Conservation (phyloP, 164 flowering plant species). For the Nymphaea colorata region DNA sequence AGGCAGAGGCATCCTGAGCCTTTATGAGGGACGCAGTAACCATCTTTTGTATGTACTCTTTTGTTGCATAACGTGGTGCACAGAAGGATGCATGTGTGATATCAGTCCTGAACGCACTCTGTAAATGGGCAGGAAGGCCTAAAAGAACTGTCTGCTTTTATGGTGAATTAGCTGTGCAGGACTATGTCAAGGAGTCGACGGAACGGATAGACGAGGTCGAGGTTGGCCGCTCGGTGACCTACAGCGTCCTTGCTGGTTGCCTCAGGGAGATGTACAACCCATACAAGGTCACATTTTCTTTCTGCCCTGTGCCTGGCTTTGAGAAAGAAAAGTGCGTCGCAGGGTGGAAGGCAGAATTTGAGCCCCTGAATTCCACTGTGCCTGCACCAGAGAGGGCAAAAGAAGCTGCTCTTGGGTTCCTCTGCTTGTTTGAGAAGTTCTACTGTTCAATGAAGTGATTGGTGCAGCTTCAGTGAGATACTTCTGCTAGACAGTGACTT, state of each 20-base stretch:
- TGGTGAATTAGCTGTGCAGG: conserved; percentile 17
- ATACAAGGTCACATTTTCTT: conserved; percentile 44
- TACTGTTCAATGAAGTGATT: not conserved
- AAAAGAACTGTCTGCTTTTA: not conserved
- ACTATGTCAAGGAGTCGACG: conserved; percentile 37
- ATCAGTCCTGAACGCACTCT: too few species aligned
- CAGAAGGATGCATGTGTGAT: too few species aligned
- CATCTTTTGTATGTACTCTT: too few species aligned
- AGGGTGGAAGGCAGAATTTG: conserved; percentile 36
- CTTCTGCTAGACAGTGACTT: not conserved
- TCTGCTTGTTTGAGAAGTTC: conserved; percentile 19
- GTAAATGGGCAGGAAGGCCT: not conserved
- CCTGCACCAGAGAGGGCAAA: conserved; percentile 42
- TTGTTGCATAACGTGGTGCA: too few species aligned
- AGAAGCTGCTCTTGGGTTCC: conserved; percentile 30
- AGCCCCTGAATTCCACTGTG: conserved; percentile 20
- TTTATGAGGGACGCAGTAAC: too few species aligned
- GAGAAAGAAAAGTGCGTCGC: conserved; percentile 20
- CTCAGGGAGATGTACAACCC: conserved; percentile 32
- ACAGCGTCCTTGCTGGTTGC: conserved; percentile 29
- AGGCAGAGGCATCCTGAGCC: too few species aligned
- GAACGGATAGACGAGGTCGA: conserved; percentile 47
- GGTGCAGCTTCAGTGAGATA: not conserved
- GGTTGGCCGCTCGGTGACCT: conserved; percentile 29
- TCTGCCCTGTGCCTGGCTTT: conserved; percentile 14